Percentiles rank a stretch among this genome's conserved stretches.
Evolutionary conservation across 176 grass and related monocot species (phyloP).

Genomic region (Pontederia paniculata): DNA sequence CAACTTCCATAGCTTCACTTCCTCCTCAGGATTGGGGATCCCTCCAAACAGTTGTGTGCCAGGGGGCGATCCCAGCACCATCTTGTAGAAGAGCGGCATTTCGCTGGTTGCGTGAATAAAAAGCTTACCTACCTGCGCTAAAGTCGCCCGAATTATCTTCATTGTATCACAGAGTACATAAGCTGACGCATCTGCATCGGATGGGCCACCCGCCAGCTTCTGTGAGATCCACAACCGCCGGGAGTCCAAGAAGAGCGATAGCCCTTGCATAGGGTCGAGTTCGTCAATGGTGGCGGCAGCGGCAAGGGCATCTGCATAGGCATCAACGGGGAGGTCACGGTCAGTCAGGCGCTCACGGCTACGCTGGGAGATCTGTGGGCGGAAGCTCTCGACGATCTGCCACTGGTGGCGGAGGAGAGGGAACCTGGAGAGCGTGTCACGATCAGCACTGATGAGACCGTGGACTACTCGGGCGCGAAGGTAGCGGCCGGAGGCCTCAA

Average conservation of each 20-base stretch:
- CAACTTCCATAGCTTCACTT: slow-evolving; percentile 61
- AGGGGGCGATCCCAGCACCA: slow-evolving; percentile 63
- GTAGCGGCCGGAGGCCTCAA: slow-evolving; percentile 79
- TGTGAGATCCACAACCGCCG: slow-evolving; percentile 79
- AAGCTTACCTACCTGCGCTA: slow-evolving; percentile 72
- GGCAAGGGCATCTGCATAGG: slow-evolving; percentile 79
- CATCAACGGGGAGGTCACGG: slow-evolving; percentile 41
- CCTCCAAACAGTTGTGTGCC: slow-evolving; percentile 79
- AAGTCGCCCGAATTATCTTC: slow-evolving; percentile 47
- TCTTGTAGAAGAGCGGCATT: slow-evolving; percentile 84
- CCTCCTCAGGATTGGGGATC: slow-evolving; percentile 80
- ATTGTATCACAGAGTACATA: slow-evolving; percentile 61
- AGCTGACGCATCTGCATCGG: slow-evolving; percentile 46
- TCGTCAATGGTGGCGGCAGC: slow-evolving; percentile 56
- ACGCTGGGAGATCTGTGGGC: slow-evolving; percentile 68
- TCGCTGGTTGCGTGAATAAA: slow-evolving; percentile 67
- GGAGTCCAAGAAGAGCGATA: slow-evolving; percentile 61
- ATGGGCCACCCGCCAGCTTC: slow-evolving; percentile 27
- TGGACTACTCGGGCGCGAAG: slow-evolving; percentile 62
- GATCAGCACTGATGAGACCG: slow-evolving; percentile 41
- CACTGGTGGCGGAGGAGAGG: slow-evolving; percentile 76
- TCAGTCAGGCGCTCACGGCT: slow-evolving; percentile 69
- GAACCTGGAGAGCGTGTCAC: slow-evolving; percentile 46
- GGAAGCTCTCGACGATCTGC: slow-evolving; percentile 84
- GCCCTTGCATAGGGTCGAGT: slow-evolving; percentile 47